Base-by-base conservation (phyloP, 2,329 filamentous ascomycete genomes). In the Didymella segeticola region DNA sequence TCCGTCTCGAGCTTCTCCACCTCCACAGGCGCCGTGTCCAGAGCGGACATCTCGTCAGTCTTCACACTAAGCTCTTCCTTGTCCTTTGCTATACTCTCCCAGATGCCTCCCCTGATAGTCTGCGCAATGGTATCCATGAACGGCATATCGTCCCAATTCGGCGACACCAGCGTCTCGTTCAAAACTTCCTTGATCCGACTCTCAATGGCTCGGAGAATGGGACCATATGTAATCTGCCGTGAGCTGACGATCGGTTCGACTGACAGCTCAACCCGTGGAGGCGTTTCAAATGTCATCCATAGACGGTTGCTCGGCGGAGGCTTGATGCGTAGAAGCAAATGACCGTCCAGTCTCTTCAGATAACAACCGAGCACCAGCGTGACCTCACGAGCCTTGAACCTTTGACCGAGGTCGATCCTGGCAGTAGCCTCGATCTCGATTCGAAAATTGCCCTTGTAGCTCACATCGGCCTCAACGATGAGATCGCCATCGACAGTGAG, bases 231-330 rank as follows among this genome's bases (percentile, higher is more conserved):
- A 61, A 99, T 96, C 72, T 98, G 93, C 53, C 93, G 86, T 12
- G 92, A 89, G 77, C 93, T 96, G 43, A 99, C 92, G 63, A 99
- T 93, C 3, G 95, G 95, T 72, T 98, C 92, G 36, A 98, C 91
- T n/a, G 86, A 86, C 82, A 97, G 87, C 57, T 96, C 92, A 79
- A 99, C 89, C 69, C 93, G 93, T 15, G 95, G 95, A 82, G 92
- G 90, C n/a, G 86, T 86, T 71, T 96, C 90, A 70, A 99, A 99
- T 1, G 92, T 89, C 62, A 98, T 86, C 95, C 95, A 99, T n/a
- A 96, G 75, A 33, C 95, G 86, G 72, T 99, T 99, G 74, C 92
- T 97, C 0, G 95, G 95, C 14, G 93, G 91, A 6, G 95, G 91
- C 74, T 99, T 99, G 74, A 98, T 87, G 67, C 91, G 89, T 67